Conservation (phyloP, 2,329 filamentous ascomycete genomes). For the Colletotrichum godetiae region DNA sequence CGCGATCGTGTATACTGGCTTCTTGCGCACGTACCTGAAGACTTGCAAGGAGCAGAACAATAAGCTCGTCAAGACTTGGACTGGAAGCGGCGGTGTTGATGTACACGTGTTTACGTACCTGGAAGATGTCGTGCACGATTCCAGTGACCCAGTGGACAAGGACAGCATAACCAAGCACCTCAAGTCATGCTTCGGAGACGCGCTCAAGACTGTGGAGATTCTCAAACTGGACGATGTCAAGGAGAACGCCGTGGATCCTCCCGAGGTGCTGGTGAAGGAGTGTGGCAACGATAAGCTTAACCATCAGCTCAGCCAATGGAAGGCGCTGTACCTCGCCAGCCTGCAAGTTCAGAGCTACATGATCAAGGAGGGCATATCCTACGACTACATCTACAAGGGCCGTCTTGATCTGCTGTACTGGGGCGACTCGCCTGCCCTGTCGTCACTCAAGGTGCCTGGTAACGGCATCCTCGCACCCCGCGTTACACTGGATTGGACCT, state of each 20-base stretch:
- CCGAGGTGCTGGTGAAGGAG: conserved; percentile 24
- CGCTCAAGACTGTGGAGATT: conserved; percentile 36
- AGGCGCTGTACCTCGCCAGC: conserved; percentile 41
- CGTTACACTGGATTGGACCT: conserved; percentile 38
- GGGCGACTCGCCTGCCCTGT: conserved; percentile 33
- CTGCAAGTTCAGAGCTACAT: conserved; percentile 48
- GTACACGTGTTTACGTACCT: conserved; percentile 37
- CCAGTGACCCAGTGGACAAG: conserved; percentile 18
- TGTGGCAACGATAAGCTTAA: conserved; percentile 34
- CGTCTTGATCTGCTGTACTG: conserved; percentile 33
- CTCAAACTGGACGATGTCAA: conserved; percentile 25
- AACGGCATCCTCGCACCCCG: conserved; percentile 36
- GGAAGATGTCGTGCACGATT: conserved; percentile 35
- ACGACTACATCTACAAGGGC: conserved; percentile 36
- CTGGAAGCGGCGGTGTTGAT: conserved; percentile 36
- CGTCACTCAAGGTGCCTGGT: conserved; percentile 26
- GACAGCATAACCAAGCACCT: conserved; percentile 35
- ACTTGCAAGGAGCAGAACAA: conserved; percentile 36
- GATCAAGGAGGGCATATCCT: conserved; percentile 35
- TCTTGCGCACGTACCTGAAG: conserved; percentile 37
- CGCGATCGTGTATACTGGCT: conserved; percentile 37
- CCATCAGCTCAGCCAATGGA: conserved; percentile 37
- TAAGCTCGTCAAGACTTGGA: conserved; percentile 37
- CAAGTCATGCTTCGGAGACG: conserved; percentile 34
- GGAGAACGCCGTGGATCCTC: conserved; percentile 28